A percentile compares a stretch with the other conserved stretches of the same genome.
phyloP scores from a whole-genome alignment of 2,329 filamentous ascomycete species.

The Exophiala mesophila region DNA sequence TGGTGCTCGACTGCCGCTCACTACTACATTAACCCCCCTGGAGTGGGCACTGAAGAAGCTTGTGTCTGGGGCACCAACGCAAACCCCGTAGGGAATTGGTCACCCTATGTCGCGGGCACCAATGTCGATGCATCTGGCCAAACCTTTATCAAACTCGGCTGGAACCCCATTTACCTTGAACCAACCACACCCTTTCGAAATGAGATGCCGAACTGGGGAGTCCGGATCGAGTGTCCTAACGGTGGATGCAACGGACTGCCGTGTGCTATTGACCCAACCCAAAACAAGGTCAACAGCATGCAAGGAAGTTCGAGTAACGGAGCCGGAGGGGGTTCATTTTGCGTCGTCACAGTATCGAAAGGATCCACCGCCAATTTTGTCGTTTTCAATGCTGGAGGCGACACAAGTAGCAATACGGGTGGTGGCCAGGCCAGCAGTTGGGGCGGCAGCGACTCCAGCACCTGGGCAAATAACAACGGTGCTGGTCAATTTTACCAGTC shows the following conservation, averaged over 20 bases:
- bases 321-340: constrained; percentile 66
- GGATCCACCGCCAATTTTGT: constrained; percentile 64
- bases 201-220: constrained; percentile 59
- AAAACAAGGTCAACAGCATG: constrained; percentile 54
- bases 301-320: constrained; percentile 54
- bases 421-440: not conserved
- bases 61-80: constrained; percentile 66
- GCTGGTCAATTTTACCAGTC: constrained; percentile 15
- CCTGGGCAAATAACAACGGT: constrained; percentile 5
- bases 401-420: constrained; percentile 25
- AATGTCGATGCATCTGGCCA: constrained; percentile 62
- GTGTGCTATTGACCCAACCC: constrained; percentile 63
- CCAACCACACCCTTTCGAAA: constrained; percentile 48
- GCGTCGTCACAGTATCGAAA: constrained; percentile 68
- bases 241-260: constrained; percentile 67
- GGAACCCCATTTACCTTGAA: constrained; percentile 69
- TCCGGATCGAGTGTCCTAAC: constrained; percentile 65
- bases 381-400: constrained; percentile 47
- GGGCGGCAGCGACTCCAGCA: not conserved
- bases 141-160: constrained; percentile 70
- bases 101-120: constrained; percentile 69
- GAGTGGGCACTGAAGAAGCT: constrained; percentile 53
- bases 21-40: constrained; percentile 75
- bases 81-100: constrained; percentile 68
- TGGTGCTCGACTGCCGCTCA: constrained; percentile 71